Evolutionary conservation across 2,329 filamentous ascomycete genomes (phyloP).

Genomic region (Xylaria arbuscula): DNA sequence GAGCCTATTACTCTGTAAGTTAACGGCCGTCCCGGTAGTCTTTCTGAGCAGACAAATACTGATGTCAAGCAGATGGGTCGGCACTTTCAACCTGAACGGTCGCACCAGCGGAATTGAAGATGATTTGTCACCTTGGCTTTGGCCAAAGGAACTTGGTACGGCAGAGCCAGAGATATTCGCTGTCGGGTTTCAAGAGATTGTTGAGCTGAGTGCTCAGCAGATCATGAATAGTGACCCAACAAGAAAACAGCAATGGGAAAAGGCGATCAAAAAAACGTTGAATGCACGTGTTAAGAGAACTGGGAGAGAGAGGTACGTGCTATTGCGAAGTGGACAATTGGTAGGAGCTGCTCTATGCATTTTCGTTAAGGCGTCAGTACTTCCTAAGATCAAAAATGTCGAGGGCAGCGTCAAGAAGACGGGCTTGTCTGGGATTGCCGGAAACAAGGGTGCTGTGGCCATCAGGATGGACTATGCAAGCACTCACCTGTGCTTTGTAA

Average conservation of each 20-base stretch:
- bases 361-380: slow-evolving; percentile 82
- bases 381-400: slow-evolving; percentile 92
- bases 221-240: slow-evolving; percentile 98
- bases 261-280: slow-evolving; percentile 79
- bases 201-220: slow-evolving; percentile 96
- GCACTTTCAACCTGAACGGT: slow-evolving; percentile 96
- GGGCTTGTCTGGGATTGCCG: slow-evolving; percentile 95
- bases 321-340: slow-evolving; percentile 90
- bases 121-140: slow-evolving; percentile 88
- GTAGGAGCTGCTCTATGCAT: slow-evolving; percentile 94
- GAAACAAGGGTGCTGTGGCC: slow-evolving; percentile 97
- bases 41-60: slow-evolving; percentile 26
- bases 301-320: slow-evolving; percentile 82
- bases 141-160: slow-evolving; percentile 68
- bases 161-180: slow-evolving; percentile 86
- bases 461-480: slow-evolving; percentile 95
- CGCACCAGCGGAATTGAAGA: slow-evolving; percentile 79
- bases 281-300: slow-evolving; percentile 75
- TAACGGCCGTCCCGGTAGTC: background rate
- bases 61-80: slow-evolving; percentile 64
- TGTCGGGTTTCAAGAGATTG: slow-evolving; percentile 96
- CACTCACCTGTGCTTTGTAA: slow-evolving; percentile 94
- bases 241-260: slow-evolving; percentile 86
- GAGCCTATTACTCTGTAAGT: slow-evolving; percentile 79
- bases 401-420: slow-evolving; percentile 95